Base-by-base conservation (phyloP, 345 rosid genomes). In the Hirschfeldia incana region DNA sequence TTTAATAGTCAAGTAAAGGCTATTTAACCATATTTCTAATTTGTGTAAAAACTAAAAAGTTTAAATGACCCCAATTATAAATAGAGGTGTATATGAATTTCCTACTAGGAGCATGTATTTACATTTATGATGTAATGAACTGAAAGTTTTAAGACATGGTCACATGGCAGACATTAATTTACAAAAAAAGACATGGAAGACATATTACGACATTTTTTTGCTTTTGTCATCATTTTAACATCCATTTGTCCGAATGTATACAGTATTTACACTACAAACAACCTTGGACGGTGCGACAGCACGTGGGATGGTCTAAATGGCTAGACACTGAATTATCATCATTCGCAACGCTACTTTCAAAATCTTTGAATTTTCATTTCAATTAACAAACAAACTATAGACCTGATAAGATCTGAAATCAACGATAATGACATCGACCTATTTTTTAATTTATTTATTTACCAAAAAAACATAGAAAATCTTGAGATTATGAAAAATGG, bases 261-360 rank as follows among this genome's bases (percentile, higher is more conserved):
- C 37, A 34, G 37, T 34, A 6, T 68, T 27, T 60, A 39, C 37
- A 34, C 8, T 34, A 6, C 1, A 1, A 62, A 69, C 51, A 62
- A 51, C 75, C 32, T 63, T 74, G 74, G 70, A 68, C 66, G 74
- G 62, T 73, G 66, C 58, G 30, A 67, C 60, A 33, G 51, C 82
- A 78, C 78, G 82, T 73, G 82, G 64, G 10, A 60, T 29, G 0
- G 72, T 65, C 62, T 28, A 71, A 32, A 39, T 44, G 63, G 67
- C 17, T 55, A 13, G 60, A 53, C 28, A 26, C 69, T 33, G 10
- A 61, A 67, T 59, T 17, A 67, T 33, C 7, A 26, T 15, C 70
- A 65, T 74, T 10, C 63, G 46, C 4, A 2, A 2, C 12, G 33
- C 15, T 34, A 44, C 8, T 49, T 17, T 30, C 6, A 49, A 49